Evolutionary conservation across 2,329 filamentous ascomycete species (phyloP).

Genomic region (Graphilbum fragrans): DNA sequence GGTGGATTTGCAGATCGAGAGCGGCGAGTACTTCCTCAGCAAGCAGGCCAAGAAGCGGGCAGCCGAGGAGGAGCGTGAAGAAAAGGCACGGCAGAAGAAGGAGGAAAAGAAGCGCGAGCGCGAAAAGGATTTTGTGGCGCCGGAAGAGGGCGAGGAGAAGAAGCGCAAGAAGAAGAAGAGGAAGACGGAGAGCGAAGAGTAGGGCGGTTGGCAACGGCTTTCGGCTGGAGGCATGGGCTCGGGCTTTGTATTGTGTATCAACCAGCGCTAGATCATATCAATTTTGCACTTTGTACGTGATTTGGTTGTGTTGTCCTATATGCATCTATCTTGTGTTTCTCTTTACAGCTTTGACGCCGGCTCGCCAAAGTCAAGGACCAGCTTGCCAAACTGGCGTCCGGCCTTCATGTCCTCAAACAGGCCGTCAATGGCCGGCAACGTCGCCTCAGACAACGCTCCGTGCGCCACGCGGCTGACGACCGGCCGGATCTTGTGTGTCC

Average conservation of each 20-base stretch:
- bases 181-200: constrained; percentile 5
- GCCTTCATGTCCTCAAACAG: constrained; percentile 83
- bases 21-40: constrained; percentile 88
- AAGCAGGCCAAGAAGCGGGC: constrained; percentile 87
- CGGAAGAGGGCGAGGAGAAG: constrained; percentile 59
- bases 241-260: not conserved
- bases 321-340: not conserved
- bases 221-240: too few species aligned
- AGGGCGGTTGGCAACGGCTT: not conserved
- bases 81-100: constrained; percentile 78
- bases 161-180: constrained; percentile 46
- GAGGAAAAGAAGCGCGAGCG: constrained; percentile 78
- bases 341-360: not conserved
- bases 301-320: too few species aligned
- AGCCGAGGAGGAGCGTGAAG: constrained; percentile 65
- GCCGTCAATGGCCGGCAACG: constrained; percentile 65
- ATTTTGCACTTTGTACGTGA: not conserved
- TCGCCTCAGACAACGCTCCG: constrained; percentile 45
- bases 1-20: constrained; percentile 95
- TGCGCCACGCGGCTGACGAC: constrained; percentile 64
- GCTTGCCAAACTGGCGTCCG: constrained; percentile 80
- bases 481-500: constrained; percentile 58
- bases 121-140: constrained; percentile 76
- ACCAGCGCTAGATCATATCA: not conserved
- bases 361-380: constrained; percentile 60